Evolutionary conservation across 768 basidiomycete genomes (phyloP).

Genomic region (Psilocybe cyanescens): DNA sequence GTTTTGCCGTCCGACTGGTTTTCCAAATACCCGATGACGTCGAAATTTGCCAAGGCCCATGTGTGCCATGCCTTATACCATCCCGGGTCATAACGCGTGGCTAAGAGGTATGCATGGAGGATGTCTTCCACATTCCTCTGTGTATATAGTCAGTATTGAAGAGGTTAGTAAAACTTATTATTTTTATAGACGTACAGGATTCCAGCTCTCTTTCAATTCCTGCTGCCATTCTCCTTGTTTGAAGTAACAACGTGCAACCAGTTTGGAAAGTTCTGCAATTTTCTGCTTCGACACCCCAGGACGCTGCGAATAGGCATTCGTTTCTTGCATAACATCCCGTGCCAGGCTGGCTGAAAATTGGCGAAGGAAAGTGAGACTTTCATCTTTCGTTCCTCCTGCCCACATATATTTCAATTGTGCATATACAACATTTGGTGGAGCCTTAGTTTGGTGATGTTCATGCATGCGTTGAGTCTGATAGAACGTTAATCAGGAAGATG

Average conservation of each 20-base stretch:
- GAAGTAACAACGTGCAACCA: constrained; percentile 96
- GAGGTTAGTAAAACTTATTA: neutral
- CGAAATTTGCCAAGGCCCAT: constrained; percentile 96
- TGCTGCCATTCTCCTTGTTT: constrained; percentile 96
- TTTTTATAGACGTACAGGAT: constrained; percentile 53
- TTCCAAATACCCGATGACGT: constrained; percentile 86
- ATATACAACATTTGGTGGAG: constrained; percentile 95
- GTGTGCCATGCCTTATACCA: constrained; percentile 99
- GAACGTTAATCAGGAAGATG: neutral
- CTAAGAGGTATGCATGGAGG: constrained; percentile 79
- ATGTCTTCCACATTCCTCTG: constrained; percentile 84
- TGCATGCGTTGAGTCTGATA: constrained; percentile 48
- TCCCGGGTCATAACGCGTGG: constrained; percentile 89
- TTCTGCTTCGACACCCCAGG: constrained; percentile 60
- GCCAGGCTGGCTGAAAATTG: constrained; percentile 80
- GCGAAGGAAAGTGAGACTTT: constrained; percentile 82
- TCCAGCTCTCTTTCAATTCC: constrained; percentile 80
- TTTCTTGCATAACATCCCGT: constrained; percentile 70
- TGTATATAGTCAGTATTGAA: neutral
- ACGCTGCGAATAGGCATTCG: constrained; percentile 52
- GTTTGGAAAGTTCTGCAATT: constrained; percentile 68
- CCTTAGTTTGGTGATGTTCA: constrained; percentile 64
- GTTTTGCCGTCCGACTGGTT: constrained; percentile 58
- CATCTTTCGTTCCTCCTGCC: constrained; percentile 80
- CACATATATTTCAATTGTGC: constrained; percentile 96